A percentile compares a stretch with the other conserved stretches of the same genome.
phyloP scores from a whole-genome alignment of 176 grass and related monocot species.

The Aegilops longissima region DNA sequence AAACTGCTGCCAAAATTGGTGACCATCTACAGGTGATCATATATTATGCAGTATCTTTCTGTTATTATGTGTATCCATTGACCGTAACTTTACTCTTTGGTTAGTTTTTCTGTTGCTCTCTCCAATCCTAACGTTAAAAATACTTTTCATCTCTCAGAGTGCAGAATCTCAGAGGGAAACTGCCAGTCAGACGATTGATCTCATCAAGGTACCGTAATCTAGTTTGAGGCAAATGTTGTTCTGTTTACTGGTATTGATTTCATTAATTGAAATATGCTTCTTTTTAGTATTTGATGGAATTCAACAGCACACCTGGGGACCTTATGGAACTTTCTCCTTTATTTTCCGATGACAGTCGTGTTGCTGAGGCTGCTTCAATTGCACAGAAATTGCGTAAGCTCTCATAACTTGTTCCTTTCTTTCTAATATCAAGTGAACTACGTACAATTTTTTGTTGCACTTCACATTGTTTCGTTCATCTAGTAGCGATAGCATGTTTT shows the following conservation, averaged over 20 bases:
- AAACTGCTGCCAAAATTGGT: constrained; percentile 99
- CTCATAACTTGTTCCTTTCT: neutral
- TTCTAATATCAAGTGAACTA: neutral
- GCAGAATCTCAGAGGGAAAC: constrained; percentile 99
- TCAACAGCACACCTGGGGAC: constrained; percentile 98
- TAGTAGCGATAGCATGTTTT: constrained; percentile 7
- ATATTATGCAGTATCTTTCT: constrained; percentile 25
- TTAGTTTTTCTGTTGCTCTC: constrained; percentile 2
- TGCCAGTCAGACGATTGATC: constrained; percentile 97
- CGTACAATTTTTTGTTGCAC: neutral
- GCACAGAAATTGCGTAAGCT: constrained; percentile 97
- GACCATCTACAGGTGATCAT: constrained; percentile 95
- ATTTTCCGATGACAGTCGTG: constrained; percentile 97
- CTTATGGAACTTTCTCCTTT: constrained; percentile 99
- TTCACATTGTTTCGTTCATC: neutral
- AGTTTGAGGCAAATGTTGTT: constrained; percentile 26
- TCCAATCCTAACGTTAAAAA: constrained; percentile 3
- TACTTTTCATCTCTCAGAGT: constrained; percentile 56
- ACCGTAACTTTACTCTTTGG: constrained; percentile 20
- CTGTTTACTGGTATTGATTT: neutral
- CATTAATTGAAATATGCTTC: constrained; percentile 9
- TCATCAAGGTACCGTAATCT: constrained; percentile 73
- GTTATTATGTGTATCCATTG: constrained; percentile 12
- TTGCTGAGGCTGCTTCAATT: constrained; percentile 98
- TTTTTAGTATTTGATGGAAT: constrained; percentile 97